Conservation (phyloP, 2,329 filamentous ascomycete species). For the Exserohilum rostratum region DNA sequence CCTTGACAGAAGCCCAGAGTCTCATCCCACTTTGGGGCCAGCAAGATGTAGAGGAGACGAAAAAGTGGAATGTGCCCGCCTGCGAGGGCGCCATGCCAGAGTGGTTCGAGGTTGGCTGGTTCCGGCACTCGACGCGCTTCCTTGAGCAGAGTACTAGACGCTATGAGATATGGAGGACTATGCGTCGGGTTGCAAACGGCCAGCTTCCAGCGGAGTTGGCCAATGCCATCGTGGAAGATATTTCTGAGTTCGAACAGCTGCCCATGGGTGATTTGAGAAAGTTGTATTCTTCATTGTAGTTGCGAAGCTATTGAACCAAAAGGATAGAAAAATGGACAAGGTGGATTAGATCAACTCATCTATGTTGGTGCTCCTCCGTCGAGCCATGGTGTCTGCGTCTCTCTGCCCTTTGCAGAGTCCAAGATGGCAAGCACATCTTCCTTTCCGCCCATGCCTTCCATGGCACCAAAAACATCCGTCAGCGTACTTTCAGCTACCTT, state of each 20-base stretch:
- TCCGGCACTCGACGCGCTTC: slow-evolving; percentile 12
- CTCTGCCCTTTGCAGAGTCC: slow-evolving; percentile 9
- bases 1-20: slow-evolving; percentile 1
- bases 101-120: slow-evolving; percentile 10
- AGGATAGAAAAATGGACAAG: not conserved
- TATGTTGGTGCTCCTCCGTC: slow-evolving; percentile 1
- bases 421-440: slow-evolving; percentile 20
- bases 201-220: slow-evolving; percentile 18
- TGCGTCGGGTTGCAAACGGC: slow-evolving; percentile 12
- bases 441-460: slow-evolving; percentile 11
- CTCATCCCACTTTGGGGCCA: slow-evolving; percentile 10
- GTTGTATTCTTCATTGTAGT: slow-evolving; percentile 4
- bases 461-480: slow-evolving; percentile 25
- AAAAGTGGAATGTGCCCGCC: not conserved
- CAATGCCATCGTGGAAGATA: slow-evolving; percentile 14
- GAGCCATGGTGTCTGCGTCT: not conserved
- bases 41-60: slow-evolving; percentile 8
- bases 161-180: slow-evolving; percentile 20
- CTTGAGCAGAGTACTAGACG: slow-evolving; percentile 13
- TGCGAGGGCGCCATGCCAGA: not conserved
- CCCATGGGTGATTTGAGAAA: slow-evolving; percentile 8
- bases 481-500: slow-evolving; percentile 31
- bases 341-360: not conserved
- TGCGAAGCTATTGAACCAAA: not conserved
- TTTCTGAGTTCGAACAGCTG: slow-evolving; percentile 11